Percentiles rank a stretch among this genome's conserved stretches.
Conservation (phyloP, 805 yeast species). For the Candida schatavii region DNA sequence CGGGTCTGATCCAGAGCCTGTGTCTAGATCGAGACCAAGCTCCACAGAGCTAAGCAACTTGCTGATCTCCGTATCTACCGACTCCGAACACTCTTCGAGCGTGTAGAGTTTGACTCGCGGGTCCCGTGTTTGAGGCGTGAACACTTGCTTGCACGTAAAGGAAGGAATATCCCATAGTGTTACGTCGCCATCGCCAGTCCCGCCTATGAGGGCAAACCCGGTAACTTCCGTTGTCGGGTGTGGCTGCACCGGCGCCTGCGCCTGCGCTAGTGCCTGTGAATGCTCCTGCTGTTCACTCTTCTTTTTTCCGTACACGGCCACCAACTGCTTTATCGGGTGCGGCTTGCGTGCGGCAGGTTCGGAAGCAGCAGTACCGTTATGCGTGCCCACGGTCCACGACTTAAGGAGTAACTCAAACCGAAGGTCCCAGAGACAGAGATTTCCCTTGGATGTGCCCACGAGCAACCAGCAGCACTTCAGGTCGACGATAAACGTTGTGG, state of each 20-base stretch:
- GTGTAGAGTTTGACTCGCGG: constrained; percentile 23
- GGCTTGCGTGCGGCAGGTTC: constrained; percentile 5
- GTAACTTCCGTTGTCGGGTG: background rate
- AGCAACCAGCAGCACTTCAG: constrained; percentile 58
- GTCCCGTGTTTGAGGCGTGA: constrained; percentile 15
- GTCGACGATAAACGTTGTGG: constrained; percentile 59
- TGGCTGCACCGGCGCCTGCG: background rate
- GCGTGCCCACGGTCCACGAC: constrained; percentile 56
- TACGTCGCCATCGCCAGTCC: constrained; percentile 55
- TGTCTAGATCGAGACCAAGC: constrained; percentile 14
- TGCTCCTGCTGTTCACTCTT: constrained; percentile 1
- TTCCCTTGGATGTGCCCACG: constrained; percentile 73
- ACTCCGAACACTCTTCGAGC: constrained; percentile 18
- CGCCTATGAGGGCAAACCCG: constrained; percentile 59
- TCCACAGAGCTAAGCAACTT: constrained; percentile 16
- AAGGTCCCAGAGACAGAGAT: constrained; percentile 78
- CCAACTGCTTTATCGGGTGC: constrained; percentile 2
- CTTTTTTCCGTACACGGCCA: background rate
- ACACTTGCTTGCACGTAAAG: constrained; percentile 49
- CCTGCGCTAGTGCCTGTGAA: no score
- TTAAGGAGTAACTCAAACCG: constrained; percentile 61
- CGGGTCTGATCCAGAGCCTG: background rate
- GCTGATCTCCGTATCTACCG: constrained; percentile 15
- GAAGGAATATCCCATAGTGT: constrained; percentile 75
- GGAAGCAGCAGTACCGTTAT: constrained; percentile 29